These are phyloP conservation scores for Pelargonium cotyledonis DNA, from an alignment of 441 rosid species.

Conservation along the genomic window DNA sequence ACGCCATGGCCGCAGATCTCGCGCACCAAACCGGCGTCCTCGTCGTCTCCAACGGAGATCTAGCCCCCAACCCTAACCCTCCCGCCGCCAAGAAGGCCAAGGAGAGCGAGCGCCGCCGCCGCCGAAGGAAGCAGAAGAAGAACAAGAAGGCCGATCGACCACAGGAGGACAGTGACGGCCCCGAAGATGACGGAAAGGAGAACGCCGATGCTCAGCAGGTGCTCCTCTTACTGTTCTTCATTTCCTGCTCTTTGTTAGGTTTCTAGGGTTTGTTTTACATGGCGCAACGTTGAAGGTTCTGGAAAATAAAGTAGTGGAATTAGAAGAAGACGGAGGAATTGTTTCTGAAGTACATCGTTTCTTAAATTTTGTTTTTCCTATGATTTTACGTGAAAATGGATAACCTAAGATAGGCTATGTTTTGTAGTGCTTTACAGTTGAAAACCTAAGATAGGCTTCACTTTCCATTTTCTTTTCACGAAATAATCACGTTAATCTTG, in stretches of 20 bases:
- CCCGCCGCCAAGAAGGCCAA: constrained; percentile 46
- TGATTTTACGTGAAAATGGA: no score
- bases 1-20: constrained; percentile 46
- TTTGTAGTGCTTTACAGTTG: no score
- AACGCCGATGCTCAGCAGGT: constrained; percentile 52
- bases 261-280: constrained; percentile 28
- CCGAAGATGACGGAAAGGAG: constrained; percentile 41
- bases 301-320: no score
- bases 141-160: constrained; percentile 34
- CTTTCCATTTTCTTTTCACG: no score
- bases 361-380: no score
- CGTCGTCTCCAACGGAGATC: constrained; percentile 45
- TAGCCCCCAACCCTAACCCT: constrained; percentile 25
- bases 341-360: neutral
- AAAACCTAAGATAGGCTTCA: no score
- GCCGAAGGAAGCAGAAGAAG: constrained; percentile 98
- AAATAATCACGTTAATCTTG: no score
- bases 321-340: no score
- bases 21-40: constrained; percentile 35
- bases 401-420: no score
- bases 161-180: constrained; percentile 35
- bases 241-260: neutral
- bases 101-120: constrained; percentile 85
- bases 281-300: neutral
- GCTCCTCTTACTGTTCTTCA: neutral